A percentile compares a stretch with the other conserved stretches of the same genome.
Conservation (phyloP, 2,329 filamentous ascomycete species). For the Paecilomyces formosus region DNA sequence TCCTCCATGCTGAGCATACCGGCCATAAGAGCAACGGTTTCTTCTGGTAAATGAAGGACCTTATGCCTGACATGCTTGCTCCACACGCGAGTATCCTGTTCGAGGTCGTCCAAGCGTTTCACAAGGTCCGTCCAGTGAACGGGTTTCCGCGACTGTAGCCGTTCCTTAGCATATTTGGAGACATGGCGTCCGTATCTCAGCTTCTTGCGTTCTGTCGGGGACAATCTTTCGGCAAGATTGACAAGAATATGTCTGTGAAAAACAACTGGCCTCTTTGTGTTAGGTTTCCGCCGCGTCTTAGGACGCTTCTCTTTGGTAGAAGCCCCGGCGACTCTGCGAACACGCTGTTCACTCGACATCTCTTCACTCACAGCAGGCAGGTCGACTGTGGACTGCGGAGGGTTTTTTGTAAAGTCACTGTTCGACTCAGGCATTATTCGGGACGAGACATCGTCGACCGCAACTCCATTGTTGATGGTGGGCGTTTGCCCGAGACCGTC, state of each 20-base stretch:
- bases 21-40: conserved; percentile 24
- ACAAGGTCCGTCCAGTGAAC: conserved; percentile 19
- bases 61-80: conserved; percentile 14
- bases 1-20: conserved; percentile 24
- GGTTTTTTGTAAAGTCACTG: neutral
- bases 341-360: neutral
- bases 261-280: neutral
- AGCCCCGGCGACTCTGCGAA: neutral
- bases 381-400: neutral
- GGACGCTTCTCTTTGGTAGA: neutral
- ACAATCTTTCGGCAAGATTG: conserved; percentile 8
- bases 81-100: conserved; percentile 9
- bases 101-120: conserved; percentile 17
- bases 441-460: neutral
- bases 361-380: neutral
- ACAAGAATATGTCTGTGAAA: neutral
- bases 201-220: conserved; percentile 18
- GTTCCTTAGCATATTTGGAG: conserved; percentile 1
- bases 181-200: conserved; percentile 15
- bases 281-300: neutral
- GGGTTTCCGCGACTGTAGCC: neutral
- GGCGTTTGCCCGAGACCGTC: neutral
- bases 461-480: neutral
- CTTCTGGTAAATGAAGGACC: conserved; percentile 26
- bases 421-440: neutral